Base-by-base conservation (phyloP, 1,284 basidiomycete species). In the Tilletia walkeri region DNA sequence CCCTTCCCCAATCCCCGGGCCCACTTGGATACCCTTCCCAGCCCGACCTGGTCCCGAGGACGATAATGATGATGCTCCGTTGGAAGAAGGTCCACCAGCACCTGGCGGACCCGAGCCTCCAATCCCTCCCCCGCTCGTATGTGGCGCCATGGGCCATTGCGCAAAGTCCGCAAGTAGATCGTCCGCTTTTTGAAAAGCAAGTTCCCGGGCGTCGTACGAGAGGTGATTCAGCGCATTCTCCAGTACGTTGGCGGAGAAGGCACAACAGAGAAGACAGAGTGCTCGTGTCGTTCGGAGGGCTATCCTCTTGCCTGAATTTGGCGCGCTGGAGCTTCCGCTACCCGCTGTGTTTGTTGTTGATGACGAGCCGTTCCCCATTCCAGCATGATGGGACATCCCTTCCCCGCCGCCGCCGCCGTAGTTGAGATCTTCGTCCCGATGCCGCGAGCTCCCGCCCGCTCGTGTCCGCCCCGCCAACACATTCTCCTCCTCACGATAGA, bases 121-220 rank as follows among this genome's bases (percentile, higher is more conserved):
- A 6, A 80, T 56, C 1, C 78, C 78, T 0, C 67, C 71, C 10
- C 71, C 68, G 6, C 61, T 39, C 39, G 79, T 70, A 36, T 72
- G 56, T 12, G 81, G 80, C 38, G 80, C 81, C 82, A 83, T 83
- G 34, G 82, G 82, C 82, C 82, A 83, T 48, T 75, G 76, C 10
- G 73, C 74, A 71, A 82, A 83, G 50, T 79, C 78, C 36, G 73
- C 72, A 30, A 83, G 41, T 10, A 83, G 70, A 14, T 82, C 75
- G 59, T 78, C 78, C 18, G 75, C 79, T 59, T 80, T 81, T 56
- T 78, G 75, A 47, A 80, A 78, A 2, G 80, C 80, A 14, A 75
- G 67, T 69, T 82, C 82, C 20, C 78, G 65, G 10, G 72, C 73
- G 38, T 80, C 78, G 63, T 80, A 81, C 47, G 76, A 75, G 34